Base-by-base conservation (phyloP, 257 asterid genomes). In the Plantago major region DNA sequence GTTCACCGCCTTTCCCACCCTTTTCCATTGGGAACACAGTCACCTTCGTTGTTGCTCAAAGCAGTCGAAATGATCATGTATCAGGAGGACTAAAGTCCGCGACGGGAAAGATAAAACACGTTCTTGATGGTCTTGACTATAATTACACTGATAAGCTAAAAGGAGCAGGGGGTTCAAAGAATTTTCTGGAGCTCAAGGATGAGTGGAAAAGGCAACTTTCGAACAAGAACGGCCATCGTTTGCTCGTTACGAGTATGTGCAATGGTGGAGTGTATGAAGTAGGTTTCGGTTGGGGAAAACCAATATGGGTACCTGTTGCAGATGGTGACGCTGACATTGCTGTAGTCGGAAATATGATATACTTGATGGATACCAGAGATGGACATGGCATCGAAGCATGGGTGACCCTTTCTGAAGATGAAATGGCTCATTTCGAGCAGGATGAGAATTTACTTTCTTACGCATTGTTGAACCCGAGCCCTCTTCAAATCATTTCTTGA, bases 211-310 rank as follows among this genome's bases (percentile, higher is more conserved):
- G 6, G 14, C 42, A 14, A 5, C 7, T 12, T 6, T 13, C 61
- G 0, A 11, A 55, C 8, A 17, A 55, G n/a, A 55, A 37, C 33
- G 16, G 10, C 5, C 19, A 55, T 26, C 26, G 14, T 19, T 0
- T 55, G 10, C 5, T 55, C 2, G 17, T 54, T 3, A 28, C 61
- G 11, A 55, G 61, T 26, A 13, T 13, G 42, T 55, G 44, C 3
- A 55, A 37, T 16, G 14, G 61, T 13, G 61, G 61, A 9, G 9
- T 33, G 44, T 37, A 55, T 12, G 46, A 55, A n/a, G 8, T 11
- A 14, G 61, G 33, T 17, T 55, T 55, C 14, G 46, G 61, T 3
- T 37, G 61, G 61, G 61, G 61, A 38, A 55, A 55, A 16, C 60
- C 60, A 10, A 33, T 33, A 28, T 33, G 60, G 60, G 44, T 14